phyloP scores from a whole-genome alignment of 2,329 filamentous ascomycete genomes.

The Esteya vermicola region DNA sequence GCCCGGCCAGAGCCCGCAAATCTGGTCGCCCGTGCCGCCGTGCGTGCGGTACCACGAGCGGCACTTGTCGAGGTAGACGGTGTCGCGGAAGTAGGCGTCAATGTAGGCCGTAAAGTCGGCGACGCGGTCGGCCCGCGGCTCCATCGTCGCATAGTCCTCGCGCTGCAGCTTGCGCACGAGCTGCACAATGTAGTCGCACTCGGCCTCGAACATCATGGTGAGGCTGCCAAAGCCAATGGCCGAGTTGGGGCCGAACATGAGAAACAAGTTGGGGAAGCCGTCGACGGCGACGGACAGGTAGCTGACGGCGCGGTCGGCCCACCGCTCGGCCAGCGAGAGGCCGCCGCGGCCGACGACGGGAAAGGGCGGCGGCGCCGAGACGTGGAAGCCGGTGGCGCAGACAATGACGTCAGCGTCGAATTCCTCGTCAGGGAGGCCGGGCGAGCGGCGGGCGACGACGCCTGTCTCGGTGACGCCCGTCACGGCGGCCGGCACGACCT shows the following conservation, averaged over 20 bases:
- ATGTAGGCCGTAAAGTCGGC: constrained; percentile 32
- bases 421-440: constrained; percentile 12
- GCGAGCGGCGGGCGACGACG: constrained; percentile 12
- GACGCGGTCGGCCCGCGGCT: constrained; percentile 26
- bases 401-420: constrained; percentile 27
- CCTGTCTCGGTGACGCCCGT: constrained; percentile 20
- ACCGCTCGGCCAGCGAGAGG: constrained; percentile 22
- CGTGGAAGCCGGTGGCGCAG: constrained; percentile 32
- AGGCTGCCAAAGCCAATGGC: constrained; percentile 31
- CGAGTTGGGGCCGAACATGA: constrained; percentile 34
- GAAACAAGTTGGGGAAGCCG: constrained; percentile 33
- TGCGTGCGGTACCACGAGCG: constrained; percentile 39
- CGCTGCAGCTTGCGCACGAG: constrained; percentile 32
- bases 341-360: constrained; percentile 23
- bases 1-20: constrained; percentile 30
- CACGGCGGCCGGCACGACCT: constrained; percentile 22
- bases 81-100: constrained; percentile 26
- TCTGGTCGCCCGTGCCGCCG: constrained; percentile 21
- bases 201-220: constrained; percentile 30
- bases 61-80: constrained; percentile 32
- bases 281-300: constrained; percentile 32
- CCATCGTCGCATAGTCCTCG: constrained; percentile 29
- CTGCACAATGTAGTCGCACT: constrained; percentile 50
- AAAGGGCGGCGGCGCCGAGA: constrained; percentile 25
- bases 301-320: constrained; percentile 22